Base-by-base conservation (phyloP, 257 asterid species). In the Handroanthus guayacan region DNA sequence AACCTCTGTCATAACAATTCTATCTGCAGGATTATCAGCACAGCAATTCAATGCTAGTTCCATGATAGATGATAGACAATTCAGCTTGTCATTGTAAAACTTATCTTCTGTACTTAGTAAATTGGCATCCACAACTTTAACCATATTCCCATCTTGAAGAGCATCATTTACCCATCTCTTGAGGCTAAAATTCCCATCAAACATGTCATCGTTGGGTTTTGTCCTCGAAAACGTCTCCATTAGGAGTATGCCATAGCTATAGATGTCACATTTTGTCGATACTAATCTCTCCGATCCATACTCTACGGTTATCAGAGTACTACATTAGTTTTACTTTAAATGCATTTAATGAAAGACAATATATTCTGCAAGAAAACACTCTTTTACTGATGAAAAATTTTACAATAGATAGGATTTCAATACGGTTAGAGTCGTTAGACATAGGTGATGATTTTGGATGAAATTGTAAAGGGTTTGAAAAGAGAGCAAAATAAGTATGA, bases 271-370 rank as follows among this genome's bases (percentile, higher is more conserved):
- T 9, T 11, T 18, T 5, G 79, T 36, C 5, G 79, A 63, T 38
- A 75, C 73, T 55, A 75, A n/a, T 20, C 79, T 73, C 44, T 62
- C 47, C 12, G 64, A 75, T 65, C 72, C 79, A 8, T 75, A 75
- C 61, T 64, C 67, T 75, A 11, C 9, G 54, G 25, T 34, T 12
- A 31, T 20, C 39, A 50, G 0, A 64, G 41, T 8, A 41, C 44
- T 3, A 31, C 31, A 41, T 64, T 5, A 14, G 70, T 16, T 57
- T 17, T 57, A 55, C 62, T 5, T 5, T 1, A 57, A 57, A 17
- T 6, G 63, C 18, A 57, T 5, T 9, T 9, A 18, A 57, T 18
- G 9, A 45, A 45, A 45, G 31, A 25, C 31, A 25, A 25, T 25
- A 25, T 25, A 1, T 25, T 25, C 31, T 25, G 31, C 31, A 25